phyloP scores from a whole-genome alignment of 352 stramenopile genomes.

The Phytophthora meadii region DNA sequence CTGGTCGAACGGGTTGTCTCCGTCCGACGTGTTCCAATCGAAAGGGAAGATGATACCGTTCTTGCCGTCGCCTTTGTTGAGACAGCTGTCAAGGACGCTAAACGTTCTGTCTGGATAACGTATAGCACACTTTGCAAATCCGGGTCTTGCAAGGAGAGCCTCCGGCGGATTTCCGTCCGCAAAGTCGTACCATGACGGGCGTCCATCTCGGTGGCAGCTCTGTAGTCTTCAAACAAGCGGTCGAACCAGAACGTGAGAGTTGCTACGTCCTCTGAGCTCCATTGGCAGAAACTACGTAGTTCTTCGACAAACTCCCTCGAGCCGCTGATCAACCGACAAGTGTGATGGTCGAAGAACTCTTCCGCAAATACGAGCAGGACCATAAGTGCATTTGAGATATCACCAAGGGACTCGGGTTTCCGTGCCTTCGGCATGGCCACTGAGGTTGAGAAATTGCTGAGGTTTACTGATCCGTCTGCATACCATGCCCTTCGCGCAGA shows the following conservation, averaged over 20 bases:
- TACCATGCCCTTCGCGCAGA: constrained; percentile 13
- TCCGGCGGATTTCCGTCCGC: not conserved
- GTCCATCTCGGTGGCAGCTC: not conserved
- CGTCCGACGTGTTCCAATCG: not conserved
- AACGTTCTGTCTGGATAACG: constrained; percentile 9
- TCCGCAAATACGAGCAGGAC: constrained; percentile 15
- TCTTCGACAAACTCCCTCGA: constrained; percentile 8
- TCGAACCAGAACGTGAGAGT: constrained; percentile 10
- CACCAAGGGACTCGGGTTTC: not conserved
- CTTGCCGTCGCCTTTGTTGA: not conserved
- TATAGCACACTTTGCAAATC: constrained; percentile 13
- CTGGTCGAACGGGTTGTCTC: not conserved
- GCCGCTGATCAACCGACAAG: not conserved
- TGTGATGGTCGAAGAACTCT: constrained; percentile 13
- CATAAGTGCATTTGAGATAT: constrained; percentile 13
- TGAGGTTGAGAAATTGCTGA: constrained; percentile 12
- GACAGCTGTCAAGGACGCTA: not conserved
- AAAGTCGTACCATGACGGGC: not conserved
- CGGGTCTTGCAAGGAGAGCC: not conserved
- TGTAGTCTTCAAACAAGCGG: constrained; percentile 9
- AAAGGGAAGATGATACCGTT: not conserved
- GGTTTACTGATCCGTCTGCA: constrained; percentile 11
- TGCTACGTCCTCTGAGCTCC: not conserved
- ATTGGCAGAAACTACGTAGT: constrained; percentile 1
- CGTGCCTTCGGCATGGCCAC: constrained; percentile 1